Conservation (phyloP, 805 yeast species). For the Hanseniaspora pseudoguilliermondii region DNA sequence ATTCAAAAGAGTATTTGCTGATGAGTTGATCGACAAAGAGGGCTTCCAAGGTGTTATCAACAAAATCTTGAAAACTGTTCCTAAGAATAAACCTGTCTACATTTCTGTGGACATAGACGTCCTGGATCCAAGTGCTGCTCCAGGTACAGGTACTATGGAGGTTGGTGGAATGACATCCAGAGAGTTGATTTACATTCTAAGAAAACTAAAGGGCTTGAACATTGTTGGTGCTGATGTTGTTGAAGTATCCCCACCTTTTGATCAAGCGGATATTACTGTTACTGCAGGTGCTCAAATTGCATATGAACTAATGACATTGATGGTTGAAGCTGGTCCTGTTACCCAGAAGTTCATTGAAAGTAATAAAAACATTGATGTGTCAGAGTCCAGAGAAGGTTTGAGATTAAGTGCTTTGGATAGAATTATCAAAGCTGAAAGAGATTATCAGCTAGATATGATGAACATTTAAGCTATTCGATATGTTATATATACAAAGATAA, state of each 20-base stretch:
- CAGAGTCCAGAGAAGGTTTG: neutral
- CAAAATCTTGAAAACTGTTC: constrained; percentile 42
- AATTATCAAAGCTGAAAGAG: constrained; percentile 7
- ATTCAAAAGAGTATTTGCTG: constrained; percentile 56
- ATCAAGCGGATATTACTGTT: constrained; percentile 51
- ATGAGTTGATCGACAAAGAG: constrained; percentile 52
- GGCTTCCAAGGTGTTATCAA: constrained; percentile 49
- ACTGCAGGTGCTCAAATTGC: constrained; percentile 62
- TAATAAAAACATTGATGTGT: neutral
- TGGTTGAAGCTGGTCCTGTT: constrained; percentile 41
- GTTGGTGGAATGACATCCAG: constrained; percentile 64
- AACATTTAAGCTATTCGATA: neutral
- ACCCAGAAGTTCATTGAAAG: constrained; percentile 3
- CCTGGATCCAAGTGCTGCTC: constrained; percentile 60
- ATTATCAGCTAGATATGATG: neutral
- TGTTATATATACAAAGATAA: neutral
- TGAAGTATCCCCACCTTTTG: constrained; percentile 58
- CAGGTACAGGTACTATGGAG: constrained; percentile 76
- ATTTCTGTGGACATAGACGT: constrained; percentile 62
- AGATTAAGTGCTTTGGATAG: constrained; percentile 8
- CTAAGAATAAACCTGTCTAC: constrained; percentile 53
- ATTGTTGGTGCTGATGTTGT: constrained; percentile 67
- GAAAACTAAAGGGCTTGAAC: constrained; percentile 47
- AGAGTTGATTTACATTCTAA: constrained; percentile 47
- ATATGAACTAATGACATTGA: constrained; percentile 56